Percentiles rank a stretch among this genome's conserved stretches.
Conservation (phyloP, 169 alveolate species). For the Sarcocystis neurona region DNA sequence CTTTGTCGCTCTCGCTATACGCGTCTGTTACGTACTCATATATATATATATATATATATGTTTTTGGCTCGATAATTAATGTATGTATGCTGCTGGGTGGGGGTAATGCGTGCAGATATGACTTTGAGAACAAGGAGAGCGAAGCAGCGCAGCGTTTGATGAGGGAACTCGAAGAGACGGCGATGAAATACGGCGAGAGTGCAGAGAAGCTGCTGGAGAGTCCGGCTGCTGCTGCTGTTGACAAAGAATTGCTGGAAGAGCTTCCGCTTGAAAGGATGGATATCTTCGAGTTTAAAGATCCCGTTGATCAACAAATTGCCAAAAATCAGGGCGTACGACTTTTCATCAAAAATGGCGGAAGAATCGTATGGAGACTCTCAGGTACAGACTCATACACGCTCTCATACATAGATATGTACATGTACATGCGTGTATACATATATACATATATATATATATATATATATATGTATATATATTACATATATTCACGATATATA, state of each 20-base stretch:
- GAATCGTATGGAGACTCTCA: conserved; percentile 88
- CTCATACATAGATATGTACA: not conserved
- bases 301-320: conserved; percentile 92
- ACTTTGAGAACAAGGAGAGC: conserved; percentile 61
- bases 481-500: not conserved
- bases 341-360: conserved; percentile 83
- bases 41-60: too few species aligned
- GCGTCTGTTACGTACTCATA: too few species aligned
- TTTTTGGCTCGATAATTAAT: too few species aligned
- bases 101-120: conserved; percentile 51
- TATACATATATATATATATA: too few species aligned
- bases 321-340: conserved; percentile 91
- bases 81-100: too few species aligned
- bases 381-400: conserved; percentile 69
- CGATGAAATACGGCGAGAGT: too few species aligned
- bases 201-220: not conserved
- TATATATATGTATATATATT: not conserved
- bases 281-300: conserved; percentile 87
- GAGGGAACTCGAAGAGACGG: not conserved
- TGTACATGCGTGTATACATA: not conserved
- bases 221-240: conserved; percentile 1
- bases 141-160: conserved; percentile 25
- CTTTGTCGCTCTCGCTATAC: too few species aligned
- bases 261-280: conserved; percentile 72
- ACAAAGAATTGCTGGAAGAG: not conserved